Conservation (phyloP, 192 early-diverging fungal species). For the Coemansia sp. region DNA sequence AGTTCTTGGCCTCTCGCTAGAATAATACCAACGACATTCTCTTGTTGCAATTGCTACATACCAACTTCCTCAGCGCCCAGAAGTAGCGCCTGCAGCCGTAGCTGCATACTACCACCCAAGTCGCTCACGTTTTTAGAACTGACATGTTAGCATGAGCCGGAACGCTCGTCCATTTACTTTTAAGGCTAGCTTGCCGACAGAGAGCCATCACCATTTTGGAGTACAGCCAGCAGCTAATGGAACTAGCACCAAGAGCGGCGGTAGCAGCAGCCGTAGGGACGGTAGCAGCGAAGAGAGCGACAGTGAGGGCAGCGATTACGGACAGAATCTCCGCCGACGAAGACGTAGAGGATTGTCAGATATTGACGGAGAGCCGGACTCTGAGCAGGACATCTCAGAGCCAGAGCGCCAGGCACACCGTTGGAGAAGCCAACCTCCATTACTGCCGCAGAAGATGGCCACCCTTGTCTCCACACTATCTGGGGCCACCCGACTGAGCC, state of each 20-base stretch:
- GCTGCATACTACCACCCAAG: background rate
- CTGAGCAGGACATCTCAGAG: conserved; percentile 11
- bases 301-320: background rate
- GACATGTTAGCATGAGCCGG: background rate
- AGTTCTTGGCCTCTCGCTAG: background rate
- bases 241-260: background rate
- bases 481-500: conserved; percentile 44
- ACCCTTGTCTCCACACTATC: conserved; percentile 44
- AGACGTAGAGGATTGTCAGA: background rate
- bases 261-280: background rate
- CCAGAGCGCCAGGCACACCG: conserved; percentile 11
- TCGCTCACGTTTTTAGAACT: background rate
- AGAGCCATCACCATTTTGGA: background rate
- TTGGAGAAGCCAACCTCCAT: conserved; percentile 37
- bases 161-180: conserved; percentile 1
- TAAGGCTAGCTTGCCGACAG: background rate
- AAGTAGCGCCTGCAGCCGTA: background rate
- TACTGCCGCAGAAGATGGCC: conserved; percentile 46
- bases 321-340: background rate
- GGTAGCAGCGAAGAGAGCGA: background rate
- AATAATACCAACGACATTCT: background rate
- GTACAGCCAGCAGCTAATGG: background rate
- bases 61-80: background rate
- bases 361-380: background rate
- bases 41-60: background rate